A percentile compares a stretch with the other conserved stretches of the same genome.
Conservation (phyloP, 2,329 filamentous ascomycete species). For the Penicillium crustosum region DNA sequence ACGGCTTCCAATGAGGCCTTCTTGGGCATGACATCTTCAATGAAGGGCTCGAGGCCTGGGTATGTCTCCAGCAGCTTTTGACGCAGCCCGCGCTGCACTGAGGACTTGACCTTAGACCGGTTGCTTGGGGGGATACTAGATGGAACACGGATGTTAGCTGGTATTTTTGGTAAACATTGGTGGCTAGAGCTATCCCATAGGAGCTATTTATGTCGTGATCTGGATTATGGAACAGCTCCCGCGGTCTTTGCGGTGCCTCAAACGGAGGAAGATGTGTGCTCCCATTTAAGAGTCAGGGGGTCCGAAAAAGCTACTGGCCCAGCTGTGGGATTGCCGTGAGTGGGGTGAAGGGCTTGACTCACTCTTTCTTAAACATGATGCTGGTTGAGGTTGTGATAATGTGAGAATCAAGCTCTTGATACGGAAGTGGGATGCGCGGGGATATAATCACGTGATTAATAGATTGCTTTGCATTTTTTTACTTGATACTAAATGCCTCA, state of each 20-base stretch:
- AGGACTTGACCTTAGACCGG: slow-evolving; percentile 97
- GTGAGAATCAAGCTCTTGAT: slow-evolving; percentile 12
- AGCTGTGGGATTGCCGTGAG: fast-evolving
- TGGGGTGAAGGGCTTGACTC: slow-evolving; percentile 34
- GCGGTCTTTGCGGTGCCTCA: background rate
- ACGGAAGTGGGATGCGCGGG: slow-evolving; percentile 31
- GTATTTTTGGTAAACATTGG: background rate
- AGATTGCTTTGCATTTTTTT: background rate
- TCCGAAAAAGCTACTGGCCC: background rate
- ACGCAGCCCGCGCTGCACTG: slow-evolving; percentile 83
- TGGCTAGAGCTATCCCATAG: slow-evolving; percentile 2
- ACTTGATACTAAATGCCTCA: slow-evolving; percentile 11
- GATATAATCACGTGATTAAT: slow-evolving; percentile 10
- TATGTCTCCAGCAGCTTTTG: slow-evolving; percentile 79
- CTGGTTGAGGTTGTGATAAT: slow-evolving; percentile 13
- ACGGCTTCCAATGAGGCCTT: slow-evolving; percentile 87
- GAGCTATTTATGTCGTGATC: background rate
- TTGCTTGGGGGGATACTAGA: slow-evolving; percentile 70
- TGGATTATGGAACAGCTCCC: background rate
- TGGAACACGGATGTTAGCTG: slow-evolving; percentile 6
- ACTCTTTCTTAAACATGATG: slow-evolving; percentile 93
- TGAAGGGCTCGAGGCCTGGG: slow-evolving; percentile 79
- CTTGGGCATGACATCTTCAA: slow-evolving; percentile 93
- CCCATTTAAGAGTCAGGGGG: background rate
- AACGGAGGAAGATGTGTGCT: background rate